phyloP scores from a whole-genome alignment of 2,329 filamentous ascomycete species.

The Fusarium cicatricum region DNA sequence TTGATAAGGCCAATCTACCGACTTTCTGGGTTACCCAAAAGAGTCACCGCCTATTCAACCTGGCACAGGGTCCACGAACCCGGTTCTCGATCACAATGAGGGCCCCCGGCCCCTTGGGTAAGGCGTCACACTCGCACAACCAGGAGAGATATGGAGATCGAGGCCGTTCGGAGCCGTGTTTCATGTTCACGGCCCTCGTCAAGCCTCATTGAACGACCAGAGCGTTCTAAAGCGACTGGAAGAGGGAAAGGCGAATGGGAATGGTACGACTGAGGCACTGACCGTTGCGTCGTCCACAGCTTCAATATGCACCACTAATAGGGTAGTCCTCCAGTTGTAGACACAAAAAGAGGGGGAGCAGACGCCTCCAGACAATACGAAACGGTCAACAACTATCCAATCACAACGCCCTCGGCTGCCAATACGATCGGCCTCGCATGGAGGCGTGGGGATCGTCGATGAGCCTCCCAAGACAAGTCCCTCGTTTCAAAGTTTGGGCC shows the following conservation, averaged over 20 bases:
- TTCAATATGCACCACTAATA: not conserved
- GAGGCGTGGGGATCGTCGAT: not conserved
- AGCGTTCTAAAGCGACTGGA: conserved; percentile 5
- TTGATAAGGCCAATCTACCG: conserved; percentile 35
- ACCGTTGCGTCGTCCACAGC: not conserved
- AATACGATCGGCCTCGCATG: not conserved
- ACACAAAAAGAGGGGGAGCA: not conserved
- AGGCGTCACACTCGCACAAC: conserved; percentile 15
- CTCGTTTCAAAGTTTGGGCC: conserved; percentile 1
- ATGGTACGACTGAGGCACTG: not conserved
- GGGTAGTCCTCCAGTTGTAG: not conserved
- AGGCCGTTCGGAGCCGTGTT: conserved; percentile 21
- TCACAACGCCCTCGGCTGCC: not conserved
- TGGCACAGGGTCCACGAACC: conserved; percentile 26
- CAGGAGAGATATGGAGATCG: conserved; percentile 10
- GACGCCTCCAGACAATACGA: not conserved
- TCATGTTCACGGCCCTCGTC: conserved; percentile 6
- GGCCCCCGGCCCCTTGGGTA: not conserved
- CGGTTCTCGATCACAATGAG: conserved; percentile 19
- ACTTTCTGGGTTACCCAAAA: conserved; percentile 22
- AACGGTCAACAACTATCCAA: conserved; percentile 6
- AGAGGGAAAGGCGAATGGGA: conserved; percentile 1
- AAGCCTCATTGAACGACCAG: conserved; percentile 7
- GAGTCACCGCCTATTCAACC: conserved; percentile 24
- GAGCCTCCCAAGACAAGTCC: not conserved